These are phyloP conservation scores for Pouteria glomerata DNA, from an alignment of 148 eudicot genomes.

Conservation along the genomic window DNA sequence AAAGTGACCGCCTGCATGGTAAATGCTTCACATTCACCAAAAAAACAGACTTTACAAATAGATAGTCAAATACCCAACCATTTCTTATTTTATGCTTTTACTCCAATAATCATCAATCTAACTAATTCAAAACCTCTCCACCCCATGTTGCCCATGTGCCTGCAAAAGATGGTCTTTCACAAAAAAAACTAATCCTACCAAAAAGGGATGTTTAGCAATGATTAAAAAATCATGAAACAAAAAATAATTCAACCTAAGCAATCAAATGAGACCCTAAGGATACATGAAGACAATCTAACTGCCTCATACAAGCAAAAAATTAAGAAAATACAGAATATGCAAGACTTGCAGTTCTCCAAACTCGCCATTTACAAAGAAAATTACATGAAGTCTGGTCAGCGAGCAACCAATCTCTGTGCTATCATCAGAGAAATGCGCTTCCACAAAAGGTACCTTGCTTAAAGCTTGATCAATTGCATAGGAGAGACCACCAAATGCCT, in stretches of 20 bases:
- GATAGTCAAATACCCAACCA: background rate
- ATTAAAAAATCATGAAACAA: background rate
- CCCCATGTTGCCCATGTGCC: background rate
- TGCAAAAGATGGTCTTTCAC: background rate
- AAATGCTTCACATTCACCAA: too few relatives aligned
- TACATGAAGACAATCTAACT: background rate
- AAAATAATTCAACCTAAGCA: background rate
- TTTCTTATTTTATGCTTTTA: background rate
- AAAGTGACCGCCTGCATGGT: background rate
- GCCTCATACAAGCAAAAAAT: background rate
- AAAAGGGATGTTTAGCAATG: background rate
- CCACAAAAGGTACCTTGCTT: conserved; percentile 20
- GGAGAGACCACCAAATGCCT: conserved; percentile 7
- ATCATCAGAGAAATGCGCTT: conserved; percentile 33
- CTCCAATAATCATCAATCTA: background rate
- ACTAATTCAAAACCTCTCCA: background rate
- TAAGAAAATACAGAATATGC: background rate
- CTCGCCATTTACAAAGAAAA: background rate
- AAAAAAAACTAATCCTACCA: background rate
- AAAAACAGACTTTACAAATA: too few relatives aligned
- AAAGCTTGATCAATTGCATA: conserved; percentile 17
- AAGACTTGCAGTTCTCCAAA: background rate
- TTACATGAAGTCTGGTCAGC: conserved; percentile 30
- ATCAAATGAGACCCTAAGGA: background rate
- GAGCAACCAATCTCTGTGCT: conserved; percentile 26